Conservation (phyloP, 176 grass and related monocot genomes). For the Eleusine indica region DNA sequence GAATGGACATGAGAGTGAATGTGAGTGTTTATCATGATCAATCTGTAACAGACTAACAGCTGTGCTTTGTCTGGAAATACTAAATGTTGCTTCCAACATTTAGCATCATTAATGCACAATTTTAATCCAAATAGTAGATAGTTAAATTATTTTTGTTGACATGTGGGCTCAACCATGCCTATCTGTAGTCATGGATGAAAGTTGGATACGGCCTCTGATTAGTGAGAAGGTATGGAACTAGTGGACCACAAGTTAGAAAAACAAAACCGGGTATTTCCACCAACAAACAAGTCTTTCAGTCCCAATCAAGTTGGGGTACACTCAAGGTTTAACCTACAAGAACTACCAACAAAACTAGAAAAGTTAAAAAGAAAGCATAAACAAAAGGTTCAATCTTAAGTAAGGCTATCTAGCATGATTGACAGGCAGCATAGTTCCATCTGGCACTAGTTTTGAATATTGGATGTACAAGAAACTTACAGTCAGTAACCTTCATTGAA, state of each 20-base stretch:
- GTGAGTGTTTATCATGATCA: neutral
- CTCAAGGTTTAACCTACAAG: neutral
- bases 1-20: neutral
- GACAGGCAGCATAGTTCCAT: slow-evolving; percentile 6
- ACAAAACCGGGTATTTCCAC: neutral
- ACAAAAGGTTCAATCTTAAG: neutral
- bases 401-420: neutral
- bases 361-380: neutral
- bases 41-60: neutral
- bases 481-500: slow-evolving; percentile 95
- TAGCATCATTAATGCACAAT: neutral
- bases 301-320: neutral
- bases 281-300: neutral
- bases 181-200: neutral
- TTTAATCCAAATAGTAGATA: slow-evolving; percentile 4
- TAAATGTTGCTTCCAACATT: neutral
- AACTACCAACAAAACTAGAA: neutral
- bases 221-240: neutral
- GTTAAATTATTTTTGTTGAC: neutral
- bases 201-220: slow-evolving; percentile 6
- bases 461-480: slow-evolving; percentile 60
- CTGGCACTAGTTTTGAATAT: slow-evolving; percentile 28
- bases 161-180: neutral
- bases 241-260: neutral
- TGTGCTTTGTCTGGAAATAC: neutral